Base-by-base conservation (phyloP, 345 rosid genomes). In the Citrus trifoliata region DNA sequence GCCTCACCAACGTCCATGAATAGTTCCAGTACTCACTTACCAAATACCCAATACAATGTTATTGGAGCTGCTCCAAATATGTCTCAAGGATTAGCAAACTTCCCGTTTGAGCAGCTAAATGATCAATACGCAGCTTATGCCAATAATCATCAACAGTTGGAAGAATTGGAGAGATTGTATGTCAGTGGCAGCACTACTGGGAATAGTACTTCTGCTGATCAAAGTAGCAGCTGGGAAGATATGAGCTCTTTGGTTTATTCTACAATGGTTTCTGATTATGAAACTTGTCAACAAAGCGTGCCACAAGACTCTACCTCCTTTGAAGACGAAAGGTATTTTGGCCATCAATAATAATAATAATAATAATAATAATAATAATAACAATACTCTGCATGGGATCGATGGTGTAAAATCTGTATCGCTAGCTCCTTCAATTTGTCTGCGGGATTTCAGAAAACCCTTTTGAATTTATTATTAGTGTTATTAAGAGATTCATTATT, bases 201-300 rank as follows among this genome's bases (percentile, higher is more conserved):
- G 37, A 83, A 79, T 75, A 53, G 22, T 53, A 86, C 86, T 81
- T 88, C 94, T 1, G 88, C 72, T 0, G 94, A 89, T 46, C 51
- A 13, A 83, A 90, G 90, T 66, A 82, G 74, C 62, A 88, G 85
- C 59, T 92, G 92, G 93, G 90, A 85, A 51, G 88, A 90, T 69
- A 84, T 82, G 18, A 85, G 83, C 59, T 80, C 89, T 68, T 76
- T 89, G 69, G 82, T 74, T 63, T 88, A 84, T 86, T 85, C 92
- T 21, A 85, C 76, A 42, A 77, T 81, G 67, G 69, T 71, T 67
- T 71, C 84, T 59, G 83, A 76, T 14, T 80, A 72, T 74, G 83
- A 79, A 75, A 73, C 63, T 73, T 82, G 84, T 80, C 78, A 78
- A 53, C 88, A 79, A 73, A 77, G 76, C 73, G 30, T 80, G 59